These are phyloP conservation scores for Neolentinus lepideus DNA, from an alignment of 1,284 basidiomycete genomes.

Conservation along the genomic window DNA sequence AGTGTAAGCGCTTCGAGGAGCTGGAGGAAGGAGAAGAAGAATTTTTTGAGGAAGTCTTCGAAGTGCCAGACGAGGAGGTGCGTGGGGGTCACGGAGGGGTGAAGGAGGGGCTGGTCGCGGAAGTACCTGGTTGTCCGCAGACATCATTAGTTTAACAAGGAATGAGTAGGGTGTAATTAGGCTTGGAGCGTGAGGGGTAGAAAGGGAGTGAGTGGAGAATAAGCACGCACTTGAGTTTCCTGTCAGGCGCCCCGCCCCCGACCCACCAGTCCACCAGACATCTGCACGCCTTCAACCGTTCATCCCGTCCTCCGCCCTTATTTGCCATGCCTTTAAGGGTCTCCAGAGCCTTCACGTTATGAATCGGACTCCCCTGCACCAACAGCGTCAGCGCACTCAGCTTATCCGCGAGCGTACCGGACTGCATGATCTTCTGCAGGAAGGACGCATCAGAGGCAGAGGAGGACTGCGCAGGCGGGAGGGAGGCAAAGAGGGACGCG, in stretches of 20 bases:
- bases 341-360: constrained; percentile 81
- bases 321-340: constrained; percentile 74
- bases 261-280: constrained; percentile 98
- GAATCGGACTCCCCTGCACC: constrained; percentile 86
- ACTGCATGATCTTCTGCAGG: constrained; percentile 76
- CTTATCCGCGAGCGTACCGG: constrained; percentile 90
- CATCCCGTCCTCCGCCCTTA: constrained; percentile 85
- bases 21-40: constrained; percentile 90
- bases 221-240: constrained; percentile 74
- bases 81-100: constrained; percentile 63
- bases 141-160: no score
- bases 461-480: constrained; percentile 28
- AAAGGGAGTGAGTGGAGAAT: background rate
- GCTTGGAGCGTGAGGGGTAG: background rate
- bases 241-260: constrained; percentile 75
- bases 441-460: constrained; percentile 71
- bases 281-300: constrained; percentile 84
- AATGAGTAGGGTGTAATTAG: no score
- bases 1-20: constrained; percentile 85
- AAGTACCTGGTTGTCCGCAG: constrained; percentile 59
- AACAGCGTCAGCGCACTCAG: constrained; percentile 90
- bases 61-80: constrained; percentile 85
- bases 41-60: constrained; percentile 97
- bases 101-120: constrained; percentile 80
- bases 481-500: constrained; percentile 39